Percentiles rank a stretch among this genome's conserved stretches.
Conservation (phyloP, 2,329 filamentous ascomycete species). For the Nannizziopsis arthrosporioides region DNA sequence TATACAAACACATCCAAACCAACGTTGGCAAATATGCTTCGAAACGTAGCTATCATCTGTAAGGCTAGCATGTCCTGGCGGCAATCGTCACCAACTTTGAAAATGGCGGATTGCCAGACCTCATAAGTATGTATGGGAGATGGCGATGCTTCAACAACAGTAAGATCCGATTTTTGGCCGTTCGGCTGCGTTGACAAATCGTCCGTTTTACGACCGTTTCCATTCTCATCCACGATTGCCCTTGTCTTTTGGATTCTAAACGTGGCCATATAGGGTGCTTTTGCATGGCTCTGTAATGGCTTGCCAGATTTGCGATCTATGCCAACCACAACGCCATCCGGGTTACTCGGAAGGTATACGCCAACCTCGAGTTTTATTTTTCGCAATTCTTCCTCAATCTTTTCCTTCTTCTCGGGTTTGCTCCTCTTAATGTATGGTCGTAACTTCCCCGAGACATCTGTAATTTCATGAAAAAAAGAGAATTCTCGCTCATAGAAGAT, state of each 20-base stretch:
- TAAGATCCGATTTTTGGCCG: background rate
- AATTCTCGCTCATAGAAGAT: slow-evolving; percentile 92
- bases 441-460: slow-evolving; percentile 85
- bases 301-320: slow-evolving; percentile 98
- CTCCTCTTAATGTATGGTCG: slow-evolving; percentile 83
- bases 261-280: slow-evolving; percentile 97
- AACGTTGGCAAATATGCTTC: slow-evolving; percentile 89
- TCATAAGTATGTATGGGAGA: slow-evolving; percentile 51
- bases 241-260: slow-evolving; percentile 87
- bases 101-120: slow-evolving; percentile 98
- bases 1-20: slow-evolving; percentile 95
- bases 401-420: slow-evolving; percentile 96
- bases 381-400: slow-evolving; percentile 95
- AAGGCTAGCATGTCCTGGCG: slow-evolving; percentile 91
- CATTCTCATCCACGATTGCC: slow-evolving; percentile 26
- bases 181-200: background rate
- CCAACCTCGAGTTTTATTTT: slow-evolving; percentile 96
- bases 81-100: slow-evolving; percentile 98
- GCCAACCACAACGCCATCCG: slow-evolving; percentile 90
- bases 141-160: background rate
- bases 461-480: slow-evolving; percentile 95
- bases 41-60: slow-evolving; percentile 96
- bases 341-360: slow-evolving; percentile 93
- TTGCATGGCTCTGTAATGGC: slow-evolving; percentile 92
- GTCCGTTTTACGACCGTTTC: slow-evolving; percentile 33